Evolutionary conservation across 192 early-diverging fungal genomes (phyloP), one percentile per base, ranked within the genome.

Genomic region (Umbelopsis sp.): DNA sequence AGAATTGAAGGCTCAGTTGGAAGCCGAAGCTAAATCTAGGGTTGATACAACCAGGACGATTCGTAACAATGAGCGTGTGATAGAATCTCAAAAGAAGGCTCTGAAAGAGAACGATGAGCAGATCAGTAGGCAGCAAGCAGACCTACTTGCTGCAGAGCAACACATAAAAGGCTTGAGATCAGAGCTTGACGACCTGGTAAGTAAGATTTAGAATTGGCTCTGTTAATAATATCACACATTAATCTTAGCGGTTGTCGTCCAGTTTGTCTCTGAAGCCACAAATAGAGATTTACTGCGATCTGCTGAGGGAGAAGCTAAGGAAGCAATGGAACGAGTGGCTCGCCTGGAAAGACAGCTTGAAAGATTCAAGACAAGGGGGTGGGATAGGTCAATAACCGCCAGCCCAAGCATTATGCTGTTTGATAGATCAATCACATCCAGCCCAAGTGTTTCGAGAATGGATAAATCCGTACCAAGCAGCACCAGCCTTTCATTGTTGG

Each of bases 121-220:
- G 26, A 32, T 62, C 3, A n/a, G 56, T 34, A 4, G 31, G 14
- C 56, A 62, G 14, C 56, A 62, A n/a, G 12, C 4, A 0, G 56
- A 62, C 17, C 0, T 62, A 34, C 4, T 34, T 14, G 56, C 56
- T 4, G 11, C 56, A 14, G 56, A 62, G 4, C 56, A 62, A 14
- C 10, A 31, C 11, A 31, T 62, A 7, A 31, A 62, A 26, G 26
- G 56, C 31, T 62, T 62, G 26, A 29, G 56, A 12, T 34, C 31
- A 20, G 56, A 62, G 56, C 56, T 62, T 34, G 56, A 62, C 34
- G 56, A 62, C 17, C 31, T 62, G 56, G 56, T 62, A 62, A 62
- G 56, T 49, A 49, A 16, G n/a, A n/a, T 21, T 17, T 17, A 49
- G 17, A 7, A 41, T 41, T 41, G 38, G 4, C 7, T 11, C 38